Conservation (phyloP, 2,329 filamentous ascomycete species). For the Chaetothyriales sp. region DNA sequence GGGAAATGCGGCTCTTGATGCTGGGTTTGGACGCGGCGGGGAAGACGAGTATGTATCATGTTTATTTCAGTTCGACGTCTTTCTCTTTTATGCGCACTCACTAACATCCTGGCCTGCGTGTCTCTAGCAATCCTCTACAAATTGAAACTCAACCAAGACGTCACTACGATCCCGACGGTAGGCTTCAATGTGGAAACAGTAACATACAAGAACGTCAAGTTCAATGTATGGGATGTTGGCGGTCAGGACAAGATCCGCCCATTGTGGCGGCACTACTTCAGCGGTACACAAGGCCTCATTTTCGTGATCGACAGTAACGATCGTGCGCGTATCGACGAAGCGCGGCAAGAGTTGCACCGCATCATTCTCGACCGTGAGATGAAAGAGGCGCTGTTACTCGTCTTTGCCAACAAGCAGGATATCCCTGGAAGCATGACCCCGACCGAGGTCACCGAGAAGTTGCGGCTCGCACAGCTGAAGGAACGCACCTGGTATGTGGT, state of each 20-base stretch:
- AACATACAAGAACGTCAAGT: slow-evolving; percentile 98
- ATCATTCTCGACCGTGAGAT: slow-evolving; percentile 98
- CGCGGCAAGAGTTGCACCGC: slow-evolving; percentile 80
- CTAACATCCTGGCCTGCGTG: not conserved
- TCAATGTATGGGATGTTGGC: slow-evolving; percentile 98
- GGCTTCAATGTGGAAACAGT: slow-evolving; percentile 99
- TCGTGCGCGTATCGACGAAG: slow-evolving; percentile 79
- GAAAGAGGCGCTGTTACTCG: slow-evolving; percentile 82
- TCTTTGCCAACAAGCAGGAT: slow-evolving; percentile 99
- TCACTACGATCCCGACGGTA: slow-evolving; percentile 95
- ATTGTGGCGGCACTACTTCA: slow-evolving; percentile 95
- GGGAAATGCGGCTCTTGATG: slow-evolving; percentile 98
- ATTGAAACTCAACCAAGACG: slow-evolving; percentile 93
- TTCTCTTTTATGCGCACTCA: slow-evolving; percentile 3
- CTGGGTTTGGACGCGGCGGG: slow-evolving; percentile 92
- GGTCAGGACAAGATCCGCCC: slow-evolving; percentile 98
- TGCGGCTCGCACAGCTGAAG: slow-evolving; percentile 62
- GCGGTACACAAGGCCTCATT: slow-evolving; percentile 88
- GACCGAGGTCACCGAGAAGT: slow-evolving; percentile 61
- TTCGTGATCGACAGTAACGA: slow-evolving; percentile 97
- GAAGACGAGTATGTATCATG: slow-evolving; percentile 56
- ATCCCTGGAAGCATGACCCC: slow-evolving; percentile 67
- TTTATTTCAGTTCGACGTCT: not conserved
- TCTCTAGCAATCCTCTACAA: slow-evolving; percentile 79
- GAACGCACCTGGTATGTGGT: slow-evolving; percentile 77